A percentile compares a stretch with the other conserved stretches of the same genome.
Conservation (phyloP, 1,284 basidiomycete species). For the Peniophora sp. region DNA sequence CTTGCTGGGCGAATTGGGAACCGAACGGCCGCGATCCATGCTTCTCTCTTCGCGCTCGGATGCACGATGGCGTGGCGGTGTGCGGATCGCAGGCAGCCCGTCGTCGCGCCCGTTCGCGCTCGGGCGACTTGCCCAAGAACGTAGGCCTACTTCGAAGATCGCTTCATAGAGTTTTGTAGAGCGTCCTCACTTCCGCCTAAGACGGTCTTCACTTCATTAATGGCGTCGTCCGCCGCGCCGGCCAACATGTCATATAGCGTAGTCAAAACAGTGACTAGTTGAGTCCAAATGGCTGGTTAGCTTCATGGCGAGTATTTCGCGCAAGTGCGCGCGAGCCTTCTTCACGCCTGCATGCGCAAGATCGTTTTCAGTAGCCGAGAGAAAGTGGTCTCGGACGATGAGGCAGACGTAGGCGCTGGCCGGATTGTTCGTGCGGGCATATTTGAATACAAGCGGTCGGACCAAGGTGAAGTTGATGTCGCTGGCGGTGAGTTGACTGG, state of each 20-base stretch:
- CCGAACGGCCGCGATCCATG: background rate
- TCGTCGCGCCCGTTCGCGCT: constrained; percentile 16
- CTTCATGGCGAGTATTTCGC: constrained; percentile 82
- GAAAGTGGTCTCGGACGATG: constrained; percentile 53
- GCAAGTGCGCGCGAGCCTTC: constrained; percentile 63
- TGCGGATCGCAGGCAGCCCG: constrained; percentile 7
- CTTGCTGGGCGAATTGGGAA: background rate
- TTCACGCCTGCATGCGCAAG: constrained; percentile 73
- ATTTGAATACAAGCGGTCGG: constrained; percentile 73
- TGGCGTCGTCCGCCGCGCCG: constrained; percentile 63
- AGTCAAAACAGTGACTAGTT: constrained; percentile 70
- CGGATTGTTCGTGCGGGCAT: constrained; percentile 68
- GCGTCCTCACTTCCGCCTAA: constrained; percentile 49
- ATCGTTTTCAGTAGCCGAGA: constrained; percentile 47
- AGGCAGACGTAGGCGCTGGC: constrained; percentile 70
- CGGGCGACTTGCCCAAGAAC: constrained; percentile 17
- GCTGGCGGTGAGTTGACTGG: constrained; percentile 72
- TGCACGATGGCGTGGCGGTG: constrained; percentile 3
- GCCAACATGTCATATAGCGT: constrained; percentile 75
- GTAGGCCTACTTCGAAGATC: constrained; percentile 50
- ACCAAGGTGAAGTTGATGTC: constrained; percentile 82
- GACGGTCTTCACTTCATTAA: constrained; percentile 51
- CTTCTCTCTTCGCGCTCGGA: background rate
- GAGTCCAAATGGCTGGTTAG: constrained; percentile 71
- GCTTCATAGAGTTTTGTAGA: constrained; percentile 61